Conservation (phyloP, 2,329 filamentous ascomycete genomes). For the Fusarium subtropicale region DNA sequence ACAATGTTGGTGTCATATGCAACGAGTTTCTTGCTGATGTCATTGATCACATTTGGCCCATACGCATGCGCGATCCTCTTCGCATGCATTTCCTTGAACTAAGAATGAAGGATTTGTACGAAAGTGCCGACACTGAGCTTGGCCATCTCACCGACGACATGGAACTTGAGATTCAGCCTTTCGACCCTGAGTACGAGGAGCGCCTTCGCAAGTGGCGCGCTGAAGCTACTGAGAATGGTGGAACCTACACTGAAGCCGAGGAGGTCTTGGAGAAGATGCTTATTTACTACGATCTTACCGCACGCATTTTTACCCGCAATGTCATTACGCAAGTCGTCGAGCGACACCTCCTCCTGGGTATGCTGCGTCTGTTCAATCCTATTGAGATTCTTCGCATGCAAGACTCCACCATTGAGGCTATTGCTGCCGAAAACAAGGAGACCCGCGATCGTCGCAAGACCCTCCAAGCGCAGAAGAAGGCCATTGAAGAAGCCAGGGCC, state of each 20-base stretch:
- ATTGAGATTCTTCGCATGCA: slow-evolving; percentile 63
- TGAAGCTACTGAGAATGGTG: slow-evolving; percentile 57
- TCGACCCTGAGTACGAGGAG: slow-evolving; percentile 65
- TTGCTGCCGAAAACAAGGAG: slow-evolving; percentile 65
- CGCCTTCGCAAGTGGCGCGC: slow-evolving; percentile 61
- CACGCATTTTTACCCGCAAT: slow-evolving; percentile 64
- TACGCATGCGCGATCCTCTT: slow-evolving; percentile 63
- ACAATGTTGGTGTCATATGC: slow-evolving; percentile 65
- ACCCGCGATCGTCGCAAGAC: slow-evolving; percentile 61
- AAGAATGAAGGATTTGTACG: slow-evolving; percentile 61
- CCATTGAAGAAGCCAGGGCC: slow-evolving; percentile 63
- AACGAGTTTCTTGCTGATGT: slow-evolving; percentile 65
- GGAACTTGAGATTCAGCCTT: slow-evolving; percentile 65
- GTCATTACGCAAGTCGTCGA: slow-evolving; percentile 65
- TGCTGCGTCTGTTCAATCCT: slow-evolving; percentile 64
- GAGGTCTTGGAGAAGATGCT: slow-evolving; percentile 68
- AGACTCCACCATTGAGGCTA: slow-evolving; percentile 59
- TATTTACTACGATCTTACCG: slow-evolving; percentile 66
- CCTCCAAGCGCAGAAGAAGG: slow-evolving; percentile 61
- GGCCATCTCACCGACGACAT: slow-evolving; percentile 61
- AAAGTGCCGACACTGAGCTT: slow-evolving; percentile 61
- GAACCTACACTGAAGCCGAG: slow-evolving; percentile 62
- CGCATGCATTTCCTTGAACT: slow-evolving; percentile 62
- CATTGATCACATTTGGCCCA: slow-evolving; percentile 63
- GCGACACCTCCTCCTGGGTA: slow-evolving; percentile 62